phyloP scores from a whole-genome alignment of 1,139 yeast genomes.

The Diutina catenulata region DNA sequence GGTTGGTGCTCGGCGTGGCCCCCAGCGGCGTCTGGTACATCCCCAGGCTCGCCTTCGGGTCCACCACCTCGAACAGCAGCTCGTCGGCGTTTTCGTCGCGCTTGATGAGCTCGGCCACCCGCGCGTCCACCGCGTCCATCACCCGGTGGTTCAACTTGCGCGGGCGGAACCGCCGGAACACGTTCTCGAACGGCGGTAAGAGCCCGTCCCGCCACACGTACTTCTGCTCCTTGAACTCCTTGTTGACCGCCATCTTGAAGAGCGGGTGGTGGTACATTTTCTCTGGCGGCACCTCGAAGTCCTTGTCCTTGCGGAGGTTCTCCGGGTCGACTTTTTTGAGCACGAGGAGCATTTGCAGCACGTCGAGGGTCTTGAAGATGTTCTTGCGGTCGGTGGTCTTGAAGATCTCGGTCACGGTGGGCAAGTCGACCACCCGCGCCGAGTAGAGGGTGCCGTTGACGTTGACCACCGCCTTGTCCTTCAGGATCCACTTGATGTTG shows the following conservation, averaged over 20 bases:
- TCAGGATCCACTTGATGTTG: slow-evolving; percentile 70
- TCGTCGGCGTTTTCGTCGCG: slow-evolving; percentile 80
- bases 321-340: slow-evolving; percentile 45
- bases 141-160: slow-evolving; percentile 39
- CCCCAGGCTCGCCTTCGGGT: too few species aligned
- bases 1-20: too few species aligned
- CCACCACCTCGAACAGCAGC: slow-evolving; percentile 65
- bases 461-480: slow-evolving; percentile 61
- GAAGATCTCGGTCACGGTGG: slow-evolving; percentile 78
- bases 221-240: slow-evolving; percentile 28
- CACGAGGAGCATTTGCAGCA: slow-evolving; percentile 77
- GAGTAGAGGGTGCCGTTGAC: slow-evolving; percentile 52
- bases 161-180: slow-evolving; percentile 37
- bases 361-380: slow-evolving; percentile 75
- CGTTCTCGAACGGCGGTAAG: slow-evolving; percentile 56
- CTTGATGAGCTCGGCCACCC: slow-evolving; percentile 18
- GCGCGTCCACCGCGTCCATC: slow-evolving; percentile 58
- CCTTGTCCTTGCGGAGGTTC: slow-evolving; percentile 25
- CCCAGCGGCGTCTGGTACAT: neutral
- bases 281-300: slow-evolving; percentile 30
- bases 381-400: slow-evolving; percentile 87
- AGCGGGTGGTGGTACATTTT: slow-evolving; percentile 33
- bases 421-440: slow-evolving; percentile 80
- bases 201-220: slow-evolving; percentile 68
- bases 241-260: slow-evolving; percentile 26